Percentiles rank a stretch among this genome's conserved stretches.
Conservation (phyloP, 148 eudicot species). For the Salicornia ramosissima region DNA sequence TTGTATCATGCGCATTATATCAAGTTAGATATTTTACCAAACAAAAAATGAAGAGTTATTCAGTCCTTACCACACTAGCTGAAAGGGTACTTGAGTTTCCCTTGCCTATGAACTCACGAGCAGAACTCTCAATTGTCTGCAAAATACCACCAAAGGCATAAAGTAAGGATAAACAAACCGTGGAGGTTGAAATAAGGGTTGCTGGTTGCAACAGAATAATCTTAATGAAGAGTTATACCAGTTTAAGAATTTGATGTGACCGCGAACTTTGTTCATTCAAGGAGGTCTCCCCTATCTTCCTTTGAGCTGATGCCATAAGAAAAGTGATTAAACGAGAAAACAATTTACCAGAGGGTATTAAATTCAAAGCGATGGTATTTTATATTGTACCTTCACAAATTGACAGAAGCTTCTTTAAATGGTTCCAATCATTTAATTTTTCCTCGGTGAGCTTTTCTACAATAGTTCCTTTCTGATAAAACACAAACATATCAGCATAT, state of each 20-base stretch:
- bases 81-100: slow-evolving; percentile 78
- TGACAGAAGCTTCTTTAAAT: slow-evolving; percentile 74
- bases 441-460: slow-evolving; percentile 92
- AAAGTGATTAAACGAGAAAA: slow-evolving; percentile 6
- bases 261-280: slow-evolving; percentile 87
- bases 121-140: slow-evolving; percentile 95
- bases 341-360: background rate
- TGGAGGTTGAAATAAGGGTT: slow-evolving; percentile 10
- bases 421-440: slow-evolving; percentile 67
- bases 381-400: slow-evolving; percentile 71
- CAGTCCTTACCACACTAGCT: slow-evolving; percentile 79
- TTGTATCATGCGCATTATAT: background rate
- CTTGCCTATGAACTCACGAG: slow-evolving; percentile 87
- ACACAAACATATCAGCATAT: slow-evolving; percentile 15
- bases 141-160: slow-evolving; percentile 1
- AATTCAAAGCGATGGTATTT: background rate
- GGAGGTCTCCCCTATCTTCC: slow-evolving; percentile 80
- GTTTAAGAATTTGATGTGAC: slow-evolving; percentile 87
- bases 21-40: slow-evolving; percentile 1
- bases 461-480: slow-evolving; percentile 68
- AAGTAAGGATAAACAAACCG: background rate
- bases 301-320: slow-evolving; percentile 51
- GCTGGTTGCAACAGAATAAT: background rate
- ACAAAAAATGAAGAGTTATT: background rate
- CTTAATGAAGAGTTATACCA: slow-evolving; percentile 36